These are phyloP conservation scores for Ceratocystis cubensis DNA, from an alignment of 2,329 filamentous ascomycete genomes.

Conservation along the genomic window DNA sequence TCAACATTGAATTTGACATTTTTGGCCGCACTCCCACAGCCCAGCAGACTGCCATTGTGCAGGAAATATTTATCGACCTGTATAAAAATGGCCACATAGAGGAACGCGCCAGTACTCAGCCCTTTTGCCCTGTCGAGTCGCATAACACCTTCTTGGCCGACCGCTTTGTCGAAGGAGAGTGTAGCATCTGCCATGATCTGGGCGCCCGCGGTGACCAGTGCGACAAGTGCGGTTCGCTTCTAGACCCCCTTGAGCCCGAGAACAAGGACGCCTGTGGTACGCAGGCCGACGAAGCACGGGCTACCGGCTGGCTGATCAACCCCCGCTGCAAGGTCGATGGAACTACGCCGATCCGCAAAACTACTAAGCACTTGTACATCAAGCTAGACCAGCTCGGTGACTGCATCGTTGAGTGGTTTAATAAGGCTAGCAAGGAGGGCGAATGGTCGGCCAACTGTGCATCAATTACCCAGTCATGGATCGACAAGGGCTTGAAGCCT, in stretches of 20 bases:
- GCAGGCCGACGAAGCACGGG: conserved; percentile 27
- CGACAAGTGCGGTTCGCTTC: conserved; percentile 58
- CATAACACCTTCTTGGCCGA: conserved; percentile 71
- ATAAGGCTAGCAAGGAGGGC: conserved; percentile 59
- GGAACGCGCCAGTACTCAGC: conserved; percentile 76
- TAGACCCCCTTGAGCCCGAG: conserved; percentile 54
- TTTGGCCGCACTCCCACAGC: conserved; percentile 85
- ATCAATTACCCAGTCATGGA: conserved; percentile 67
- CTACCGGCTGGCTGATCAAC: conserved; percentile 52
- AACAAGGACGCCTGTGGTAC: conserved; percentile 27
- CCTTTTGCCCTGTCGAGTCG: conserved; percentile 60
- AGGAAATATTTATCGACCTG: conserved; percentile 80
- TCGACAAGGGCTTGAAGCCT: conserved; percentile 70
- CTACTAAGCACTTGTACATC: conserved; percentile 88
- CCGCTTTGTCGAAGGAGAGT: conserved; percentile 70
- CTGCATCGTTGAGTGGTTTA: conserved; percentile 64
- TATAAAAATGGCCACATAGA: conserved; percentile 78
- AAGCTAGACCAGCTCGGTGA: conserved; percentile 71
- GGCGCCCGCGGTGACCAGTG: conserved; percentile 65
- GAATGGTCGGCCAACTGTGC: conserved; percentile 64
- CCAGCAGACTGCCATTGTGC: conserved; percentile 84
- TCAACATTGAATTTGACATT: conserved; percentile 85
- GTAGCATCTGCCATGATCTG: conserved; percentile 58
- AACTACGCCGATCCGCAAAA: conserved; percentile 61
- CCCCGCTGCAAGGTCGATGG: conserved; percentile 87